A percentile compares a stretch with the other conserved stretches of the same genome.
Evolutionary conservation across 2,329 filamentous ascomycete genomes (phyloP).

Genomic region (Teratosphaeria nubilosa): DNA sequence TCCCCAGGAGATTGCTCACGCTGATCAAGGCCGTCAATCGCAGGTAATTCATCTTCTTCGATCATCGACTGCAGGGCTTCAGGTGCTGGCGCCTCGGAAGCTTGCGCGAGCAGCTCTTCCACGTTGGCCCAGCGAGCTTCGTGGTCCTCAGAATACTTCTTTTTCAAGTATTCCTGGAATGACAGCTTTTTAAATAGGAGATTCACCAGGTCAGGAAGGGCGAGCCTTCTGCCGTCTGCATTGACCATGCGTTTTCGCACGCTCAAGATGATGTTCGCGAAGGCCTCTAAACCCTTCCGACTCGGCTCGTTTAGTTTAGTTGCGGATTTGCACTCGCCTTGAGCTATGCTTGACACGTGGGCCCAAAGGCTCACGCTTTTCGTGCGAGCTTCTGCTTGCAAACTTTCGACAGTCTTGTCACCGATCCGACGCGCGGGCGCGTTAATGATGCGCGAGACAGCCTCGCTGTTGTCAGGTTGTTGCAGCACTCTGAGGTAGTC

Average conservation of each 20-base stretch:
- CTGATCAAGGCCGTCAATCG: conserved; percentile 56
- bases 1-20: conserved; percentile 38
- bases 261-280: conserved; percentile 51
- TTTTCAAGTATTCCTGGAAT: conserved; percentile 64
- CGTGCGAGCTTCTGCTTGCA: conserved; percentile 68
- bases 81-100: conserved; percentile 53
- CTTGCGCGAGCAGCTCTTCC: conserved; percentile 74
- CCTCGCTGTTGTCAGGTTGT: conserved; percentile 79
- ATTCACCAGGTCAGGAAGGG: conserved; percentile 38
- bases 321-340: conserved; percentile 41
- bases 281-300: conserved; percentile 46
- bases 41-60: conserved; percentile 48
- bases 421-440: conserved; percentile 72
- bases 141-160: conserved; percentile 61
- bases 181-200: conserved; percentile 54
- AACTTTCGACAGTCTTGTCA: conserved; percentile 60
- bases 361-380: conserved; percentile 64
- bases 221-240: not conserved
- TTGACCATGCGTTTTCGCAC: conserved; percentile 41
- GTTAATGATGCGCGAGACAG: conserved; percentile 74
- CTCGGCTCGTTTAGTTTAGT: conserved; percentile 47
- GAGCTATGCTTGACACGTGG: conserved; percentile 51
- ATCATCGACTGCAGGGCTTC: conserved; percentile 12
- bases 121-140: conserved; percentile 81
- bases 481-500: conserved; percentile 82